Evolutionary conservation across 345 rosid genomes (phyloP).

Genomic region (Aquilaria yunnanensis): DNA sequence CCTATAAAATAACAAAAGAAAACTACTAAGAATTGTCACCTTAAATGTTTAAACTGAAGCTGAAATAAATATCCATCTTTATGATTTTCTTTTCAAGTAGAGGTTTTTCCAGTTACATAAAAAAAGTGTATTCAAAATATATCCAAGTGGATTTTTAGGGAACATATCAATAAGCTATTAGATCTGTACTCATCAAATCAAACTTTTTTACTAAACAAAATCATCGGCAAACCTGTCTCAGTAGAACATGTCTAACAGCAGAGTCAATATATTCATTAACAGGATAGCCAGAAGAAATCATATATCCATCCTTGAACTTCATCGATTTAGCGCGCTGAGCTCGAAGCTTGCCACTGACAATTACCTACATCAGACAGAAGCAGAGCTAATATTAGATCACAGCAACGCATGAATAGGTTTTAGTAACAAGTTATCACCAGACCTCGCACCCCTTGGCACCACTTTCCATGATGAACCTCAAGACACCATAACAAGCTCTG

Average conservation of each 20-base stretch:
- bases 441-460: constrained; percentile 47
- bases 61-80: too few species aligned
- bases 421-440: neutral
- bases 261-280: constrained; percentile 41
- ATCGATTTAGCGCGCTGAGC: constrained; percentile 40
- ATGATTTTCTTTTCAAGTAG: too few species aligned
- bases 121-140: too few species aligned
- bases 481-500: constrained; percentile 44
- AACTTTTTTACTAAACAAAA: neutral
- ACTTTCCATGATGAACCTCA: constrained; percentile 39
- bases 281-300: constrained; percentile 49
- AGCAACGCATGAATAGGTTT: neutral
- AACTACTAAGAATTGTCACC: too few species aligned
- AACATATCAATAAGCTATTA: too few species aligned
- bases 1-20: constrained; percentile 11
- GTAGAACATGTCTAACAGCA: constrained; percentile 43
- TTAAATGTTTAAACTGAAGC: too few species aligned
- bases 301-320: constrained; percentile 50
- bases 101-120: too few species aligned
- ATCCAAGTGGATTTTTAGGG: too few species aligned
- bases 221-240: constrained; percentile 28
- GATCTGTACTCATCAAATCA: too few species aligned
- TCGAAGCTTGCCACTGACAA: constrained; percentile 40
- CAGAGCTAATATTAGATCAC: neutral
- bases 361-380: constrained; percentile 20